Conservation (phyloP, 306 rosid species). For the Chamaecrista fasciculata region DNA sequence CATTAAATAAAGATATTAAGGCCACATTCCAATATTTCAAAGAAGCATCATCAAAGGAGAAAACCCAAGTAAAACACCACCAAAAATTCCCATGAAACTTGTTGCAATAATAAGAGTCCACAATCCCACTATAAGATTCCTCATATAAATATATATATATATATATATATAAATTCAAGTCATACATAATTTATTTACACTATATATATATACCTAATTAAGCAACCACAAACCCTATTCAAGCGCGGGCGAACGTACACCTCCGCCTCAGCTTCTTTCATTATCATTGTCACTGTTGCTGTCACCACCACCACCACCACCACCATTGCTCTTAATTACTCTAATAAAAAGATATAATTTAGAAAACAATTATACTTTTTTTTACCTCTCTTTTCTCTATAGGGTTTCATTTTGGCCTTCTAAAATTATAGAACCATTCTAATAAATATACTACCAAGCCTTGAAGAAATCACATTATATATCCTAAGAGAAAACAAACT, state of each 20-base stretch:
- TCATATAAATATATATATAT: too few relatives aligned
- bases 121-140: background rate
- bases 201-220: slow-evolving; percentile 10
- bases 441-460: slow-evolving; percentile 23
- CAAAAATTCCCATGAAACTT: background rate
- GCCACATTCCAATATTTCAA: background rate
- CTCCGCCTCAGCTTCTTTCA: slow-evolving; percentile 55
- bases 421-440: background rate
- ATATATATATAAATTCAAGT: slow-evolving; percentile 27
- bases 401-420: background rate
- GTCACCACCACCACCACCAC: slow-evolving; percentile 28
- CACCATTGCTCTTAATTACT: slow-evolving; percentile 2
- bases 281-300: slow-evolving; percentile 9
- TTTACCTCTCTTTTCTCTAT: background rate
- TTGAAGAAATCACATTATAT: too few relatives aligned
- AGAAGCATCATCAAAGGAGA: background rate
- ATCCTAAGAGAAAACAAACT: too few relatives aligned
- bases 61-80: background rate
- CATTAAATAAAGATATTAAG: background rate
- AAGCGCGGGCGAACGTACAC: slow-evolving; percentile 54
- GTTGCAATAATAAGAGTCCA: background rate
- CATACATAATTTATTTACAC: slow-evolving; percentile 40
- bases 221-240: slow-evolving; percentile 23
- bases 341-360: background rate
- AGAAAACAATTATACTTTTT: background rate